Evolutionary conservation across 176 grass and related monocot genomes (phyloP).

Genomic region (Ensete glaucum): DNA sequence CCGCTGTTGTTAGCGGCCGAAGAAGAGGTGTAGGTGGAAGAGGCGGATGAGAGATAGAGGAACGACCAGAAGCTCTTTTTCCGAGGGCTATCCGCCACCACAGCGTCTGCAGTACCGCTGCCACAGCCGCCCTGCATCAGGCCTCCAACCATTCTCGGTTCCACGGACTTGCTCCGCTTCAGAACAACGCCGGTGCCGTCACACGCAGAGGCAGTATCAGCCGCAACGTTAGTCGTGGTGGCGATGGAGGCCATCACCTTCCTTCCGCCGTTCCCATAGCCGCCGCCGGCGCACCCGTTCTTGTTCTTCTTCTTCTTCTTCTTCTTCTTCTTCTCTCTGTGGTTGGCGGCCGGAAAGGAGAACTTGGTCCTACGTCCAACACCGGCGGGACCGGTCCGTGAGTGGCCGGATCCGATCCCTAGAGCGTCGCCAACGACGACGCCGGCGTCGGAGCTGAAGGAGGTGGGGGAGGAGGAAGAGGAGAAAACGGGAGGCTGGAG

Average conservation of each 20-base stretch:
- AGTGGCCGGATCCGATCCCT: neutral
- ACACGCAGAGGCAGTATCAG: conserved; percentile 1
- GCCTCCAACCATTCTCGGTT: conserved; percentile 43
- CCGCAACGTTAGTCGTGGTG: neutral
- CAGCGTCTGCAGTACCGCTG: conserved; percentile 1
- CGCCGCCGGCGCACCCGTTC: neutral
- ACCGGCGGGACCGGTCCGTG: conserved; percentile 6
- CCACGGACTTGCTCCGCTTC: conserved; percentile 79
- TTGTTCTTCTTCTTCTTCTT: neutral
- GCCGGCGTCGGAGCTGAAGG: conserved; percentile 13
- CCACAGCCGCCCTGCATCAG: neutral
- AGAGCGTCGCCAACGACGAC: conserved; percentile 8
- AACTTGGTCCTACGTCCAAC: neutral
- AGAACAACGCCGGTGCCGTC: conserved; percentile 19
- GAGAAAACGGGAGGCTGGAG: conserved; percentile 45
- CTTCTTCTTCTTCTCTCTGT: neutral
- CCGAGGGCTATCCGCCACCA: conserved; percentile 51
- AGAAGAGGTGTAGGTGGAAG: conserved; percentile 21
- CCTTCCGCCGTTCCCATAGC: neutral
- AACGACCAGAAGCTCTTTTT: conserved; percentile 99
- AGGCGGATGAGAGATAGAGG: conserved; percentile 56
- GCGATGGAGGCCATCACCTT: conserved; percentile 8
- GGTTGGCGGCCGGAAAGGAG: neutral
- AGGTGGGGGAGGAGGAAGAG: conserved; percentile 36
- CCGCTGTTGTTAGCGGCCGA: conserved; percentile 22